Evolutionary conservation across 176 grass and related monocot genomes (phyloP), one percentile per base, ranked within the genome.

Genomic region (Juncus inflexus): DNA sequence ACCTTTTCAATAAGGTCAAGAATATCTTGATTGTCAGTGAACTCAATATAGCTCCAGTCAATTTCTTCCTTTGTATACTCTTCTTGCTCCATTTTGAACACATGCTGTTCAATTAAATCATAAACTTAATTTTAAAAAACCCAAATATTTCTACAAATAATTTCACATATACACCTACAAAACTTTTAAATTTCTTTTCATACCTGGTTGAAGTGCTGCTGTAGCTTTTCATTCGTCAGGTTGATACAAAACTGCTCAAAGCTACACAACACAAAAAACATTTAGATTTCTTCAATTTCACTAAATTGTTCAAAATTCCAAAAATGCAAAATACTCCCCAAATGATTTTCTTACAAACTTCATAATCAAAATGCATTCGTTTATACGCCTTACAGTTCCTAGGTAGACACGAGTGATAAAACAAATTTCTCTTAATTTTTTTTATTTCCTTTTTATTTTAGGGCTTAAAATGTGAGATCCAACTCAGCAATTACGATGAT

Each of bases 221-320:
- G 92, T 56, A 97, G 87, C 78, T 97, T 97, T 83, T 97, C 92
- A 41, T 97, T 97, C 50, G 91, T 96, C 73, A 96, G 74, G 74
- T 96, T 96, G 84, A 96, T 96, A 83, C 91, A 96, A 65, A 97
- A 97, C 75, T 97, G 92, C 74, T 97, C 92, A 36, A 97, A 97
- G 78, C 92, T 97, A 84, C 35, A 50, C 36, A 74, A 72, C 13
- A 65, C 73, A 76, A 63, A 63, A 63, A 42, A 76, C 19, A 28
- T 28, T 28, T 28, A 28, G 19, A 28, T 28, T 28, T 28, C 19
- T 28, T 28, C 19, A 28, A 28, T 28, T 28, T 28, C 19, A 28
- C 19, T 28, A 55, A 61, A 14, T 49, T 51, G 13, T 67, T 47
- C 62, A 40, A 79, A 67, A 35, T 52, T 61, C 36, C 39, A 66